A percentile compares a stretch with the other conserved stretches of the same genome.
phyloP scores from a whole-genome alignment of 2,329 filamentous ascomycete genomes.

The Phoma sp. region DNA sequence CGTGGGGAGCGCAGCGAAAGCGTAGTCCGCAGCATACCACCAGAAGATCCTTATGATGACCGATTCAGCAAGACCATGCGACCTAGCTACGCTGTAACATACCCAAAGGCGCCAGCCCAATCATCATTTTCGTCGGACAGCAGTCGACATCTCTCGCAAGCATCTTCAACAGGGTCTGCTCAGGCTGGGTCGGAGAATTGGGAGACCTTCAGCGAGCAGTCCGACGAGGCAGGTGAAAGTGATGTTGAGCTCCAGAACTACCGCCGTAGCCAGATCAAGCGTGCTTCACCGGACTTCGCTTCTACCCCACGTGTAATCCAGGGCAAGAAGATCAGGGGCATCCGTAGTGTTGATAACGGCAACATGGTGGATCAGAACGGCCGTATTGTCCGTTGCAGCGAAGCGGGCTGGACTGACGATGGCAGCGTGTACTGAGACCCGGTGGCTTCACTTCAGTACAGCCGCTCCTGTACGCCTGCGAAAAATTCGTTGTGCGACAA shows the following conservation, averaged over 20 bases:
- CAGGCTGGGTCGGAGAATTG: conserved; percentile 92
- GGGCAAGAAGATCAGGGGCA: conserved; percentile 49
- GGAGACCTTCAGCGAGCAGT: conserved; percentile 92
- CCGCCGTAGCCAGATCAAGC: conserved; percentile 71
- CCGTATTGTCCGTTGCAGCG: conserved; percentile 55
- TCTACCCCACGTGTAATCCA: conserved; percentile 41
- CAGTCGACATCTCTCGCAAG: conserved; percentile 67
- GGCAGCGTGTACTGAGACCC: conserved; percentile 40
- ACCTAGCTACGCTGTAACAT: conserved; percentile 32
- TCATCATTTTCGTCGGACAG: conserved; percentile 34
- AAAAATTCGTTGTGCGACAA: background rate
- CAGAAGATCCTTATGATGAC: conserved; percentile 83
- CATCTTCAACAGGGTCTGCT: conserved; percentile 59
- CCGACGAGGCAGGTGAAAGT: conserved; percentile 66
- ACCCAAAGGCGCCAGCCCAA: conserved; percentile 24
- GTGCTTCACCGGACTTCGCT: conserved; percentile 53
- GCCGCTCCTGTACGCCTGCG: background rate
- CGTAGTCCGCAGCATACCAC: conserved; percentile 65
- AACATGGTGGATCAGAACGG: conserved; percentile 49
- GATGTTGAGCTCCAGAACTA: conserved; percentile 84
- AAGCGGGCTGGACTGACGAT: conserved; percentile 62
- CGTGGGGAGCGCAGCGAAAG: conserved; percentile 59
- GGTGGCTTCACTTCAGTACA: background rate
- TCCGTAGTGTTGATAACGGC: conserved; percentile 54
- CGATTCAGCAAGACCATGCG: conserved; percentile 41